Base-by-base conservation (phyloP, 495 filamentous ascomycete species). In the Penicillium manginii region DNA sequence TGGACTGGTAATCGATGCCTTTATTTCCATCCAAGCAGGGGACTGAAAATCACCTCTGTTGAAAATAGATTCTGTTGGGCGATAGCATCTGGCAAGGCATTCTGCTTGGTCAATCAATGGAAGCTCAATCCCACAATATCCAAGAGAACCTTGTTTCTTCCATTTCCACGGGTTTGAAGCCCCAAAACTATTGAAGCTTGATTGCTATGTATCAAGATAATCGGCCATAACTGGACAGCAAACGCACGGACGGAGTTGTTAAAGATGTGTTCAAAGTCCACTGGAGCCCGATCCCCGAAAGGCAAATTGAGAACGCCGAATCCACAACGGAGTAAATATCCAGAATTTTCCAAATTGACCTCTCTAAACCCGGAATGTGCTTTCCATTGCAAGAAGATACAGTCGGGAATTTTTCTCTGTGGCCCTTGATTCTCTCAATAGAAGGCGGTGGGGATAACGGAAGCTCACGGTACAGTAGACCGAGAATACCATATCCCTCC, bases 141-240 rank as follows among this genome's bases (percentile, higher is more conserved):
- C 2, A 37, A 37, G 12, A 37, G 35, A 12, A 37, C 12, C 12
- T 14, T 2, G 14, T n/a, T 37, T 2, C 14, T 37, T n/a, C 12
- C 12, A 43, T 17, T n/a, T n/a, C 15, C 0, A 9, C n/a, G 7
- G 15, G n/a, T 9, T 43, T 43, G 7, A 19, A 17, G 6, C 15
- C 17, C 17, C 40, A 17, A 17, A 43, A 43, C 40, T 43, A 43
- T 43, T 43, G 40, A 43, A 43, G 40, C 40, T 43, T 43, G 40
- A 43, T 17, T 43, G 17, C 8, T n/a, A 43, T 17, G n/a, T n/a
- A n/a, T 43, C 40, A 39, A 4, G n/a, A 43, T n/a, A 17, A 18
- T 43, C 17, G 40, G 40, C 9, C 40, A 12, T 15, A 45, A 45
- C 40, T 45, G 17, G 18, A 21, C 40, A 45, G 17, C n/a, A 45